A percentile compares a stretch with the other conserved stretches of the same genome.
phyloP scores from a whole-genome alignment of 2,329 filamentous ascomycete genomes.

The Thelonectria rubi region DNA sequence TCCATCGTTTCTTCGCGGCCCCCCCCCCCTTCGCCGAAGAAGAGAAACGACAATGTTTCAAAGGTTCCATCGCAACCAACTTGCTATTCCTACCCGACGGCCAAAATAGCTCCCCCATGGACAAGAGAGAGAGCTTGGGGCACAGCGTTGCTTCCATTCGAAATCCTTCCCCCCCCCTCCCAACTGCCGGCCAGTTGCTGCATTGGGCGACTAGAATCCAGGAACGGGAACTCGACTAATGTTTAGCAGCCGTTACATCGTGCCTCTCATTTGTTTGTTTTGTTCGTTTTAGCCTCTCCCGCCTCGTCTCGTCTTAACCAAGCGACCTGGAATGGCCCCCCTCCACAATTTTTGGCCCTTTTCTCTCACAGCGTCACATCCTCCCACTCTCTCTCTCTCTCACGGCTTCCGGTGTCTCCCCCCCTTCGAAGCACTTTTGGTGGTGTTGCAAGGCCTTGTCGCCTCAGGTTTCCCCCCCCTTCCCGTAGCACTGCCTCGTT shows the following conservation, averaged over 20 bases:
- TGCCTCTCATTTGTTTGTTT: slow-evolving; percentile 23
- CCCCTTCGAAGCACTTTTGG: no score
- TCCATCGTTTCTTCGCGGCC: slow-evolving; percentile 9
- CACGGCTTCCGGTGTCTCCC: slow-evolving; percentile 8
- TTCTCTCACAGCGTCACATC: slow-evolving; percentile 1
- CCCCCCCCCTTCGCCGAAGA: slow-evolving; percentile 5
- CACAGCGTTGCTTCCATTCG: slow-evolving; percentile 1
- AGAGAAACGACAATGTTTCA: slow-evolving; percentile 7
- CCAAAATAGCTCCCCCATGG: not conserved
- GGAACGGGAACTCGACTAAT: slow-evolving; percentile 21
- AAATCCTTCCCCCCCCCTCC: slow-evolving; percentile 10
- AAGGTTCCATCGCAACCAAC: no score
- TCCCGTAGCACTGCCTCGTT: slow-evolving; percentile 31
- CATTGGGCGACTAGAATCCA: slow-evolving; percentile 13
- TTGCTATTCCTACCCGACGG: slow-evolving; percentile 7
- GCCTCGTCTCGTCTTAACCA: slow-evolving; percentile 34
- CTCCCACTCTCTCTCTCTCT: slow-evolving; percentile 8
- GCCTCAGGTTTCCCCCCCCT: slow-evolving; percentile 14
- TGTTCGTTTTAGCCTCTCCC: slow-evolving; percentile 25
- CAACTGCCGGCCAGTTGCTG: slow-evolving; percentile 17
- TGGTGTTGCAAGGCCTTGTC: slow-evolving; percentile 1
- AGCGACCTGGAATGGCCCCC: slow-evolving; percentile 6
- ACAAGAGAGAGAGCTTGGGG: slow-evolving; percentile 9
- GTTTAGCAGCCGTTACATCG: slow-evolving; percentile 26
- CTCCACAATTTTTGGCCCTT: not conserved